Conservation (phyloP, 257 asterid genomes). For the Solanum piurae region DNA sequence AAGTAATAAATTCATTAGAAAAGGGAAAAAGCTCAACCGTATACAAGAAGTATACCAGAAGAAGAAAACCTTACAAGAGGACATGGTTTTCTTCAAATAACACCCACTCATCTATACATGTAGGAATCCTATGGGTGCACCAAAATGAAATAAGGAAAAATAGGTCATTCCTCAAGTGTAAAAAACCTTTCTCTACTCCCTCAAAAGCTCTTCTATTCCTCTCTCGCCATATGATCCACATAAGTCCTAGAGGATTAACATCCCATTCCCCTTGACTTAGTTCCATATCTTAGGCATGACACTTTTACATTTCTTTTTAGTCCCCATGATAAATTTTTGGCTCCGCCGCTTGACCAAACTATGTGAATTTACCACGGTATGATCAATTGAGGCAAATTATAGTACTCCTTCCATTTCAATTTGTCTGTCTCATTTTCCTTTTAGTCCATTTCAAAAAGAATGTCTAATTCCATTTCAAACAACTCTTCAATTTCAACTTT, state of each 20-base stretch:
- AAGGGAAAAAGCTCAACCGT: neutral
- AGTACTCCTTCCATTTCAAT: neutral
- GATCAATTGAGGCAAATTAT: neutral
- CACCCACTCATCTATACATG: neutral
- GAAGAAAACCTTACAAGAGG: neutral
- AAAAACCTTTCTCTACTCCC: neutral
- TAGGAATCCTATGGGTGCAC: neutral
- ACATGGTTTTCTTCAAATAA: neutral
- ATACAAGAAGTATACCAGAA: neutral
- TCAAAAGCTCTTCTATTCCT: neutral
- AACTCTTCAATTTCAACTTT: neutral
- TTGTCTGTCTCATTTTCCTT: neutral
- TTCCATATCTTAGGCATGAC: neutral
- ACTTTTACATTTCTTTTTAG: neutral
- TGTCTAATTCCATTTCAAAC: neutral
- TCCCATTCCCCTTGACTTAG: neutral
- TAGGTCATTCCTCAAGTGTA: neutral
- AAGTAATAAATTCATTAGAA: neutral
- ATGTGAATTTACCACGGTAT: neutral
- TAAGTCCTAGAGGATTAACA: neutral
- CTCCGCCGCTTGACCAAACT: neutral
- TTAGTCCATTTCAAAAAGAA: neutral
- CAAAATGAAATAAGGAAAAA: neutral
- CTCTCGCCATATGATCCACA: neutral
- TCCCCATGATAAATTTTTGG: neutral